These are phyloP conservation scores for Tylopilus intermedius DNA, from an alignment of 768 basidiomycete genomes.

Conservation along the genomic window DNA sequence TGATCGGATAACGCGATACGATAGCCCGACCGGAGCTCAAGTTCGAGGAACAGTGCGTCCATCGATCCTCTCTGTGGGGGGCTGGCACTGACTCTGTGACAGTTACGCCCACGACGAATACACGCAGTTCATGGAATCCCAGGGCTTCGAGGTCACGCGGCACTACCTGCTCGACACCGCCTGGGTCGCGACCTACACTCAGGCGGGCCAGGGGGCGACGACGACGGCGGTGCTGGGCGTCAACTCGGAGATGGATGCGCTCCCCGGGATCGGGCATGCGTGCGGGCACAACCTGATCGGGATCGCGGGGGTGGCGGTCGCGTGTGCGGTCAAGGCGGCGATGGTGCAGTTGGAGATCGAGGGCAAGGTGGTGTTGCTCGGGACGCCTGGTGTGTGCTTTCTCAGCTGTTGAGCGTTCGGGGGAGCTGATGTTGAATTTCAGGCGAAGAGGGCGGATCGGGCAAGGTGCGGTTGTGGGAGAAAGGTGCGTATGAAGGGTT, in stretches of 20 bases:
- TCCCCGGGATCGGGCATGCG: conserved; percentile 57
- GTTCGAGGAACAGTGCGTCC: conserved; percentile 59
- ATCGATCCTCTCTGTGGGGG: too few species aligned
- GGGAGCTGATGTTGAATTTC: not conserved
- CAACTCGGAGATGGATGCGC: conserved; percentile 76
- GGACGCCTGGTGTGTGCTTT: conserved; percentile 63
- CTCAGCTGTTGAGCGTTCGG: not conserved
- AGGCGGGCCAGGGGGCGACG: conserved; percentile 14
- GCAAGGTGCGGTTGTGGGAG: conserved; percentile 64
- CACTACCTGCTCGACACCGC: conserved; percentile 67
- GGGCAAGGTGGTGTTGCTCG: conserved; percentile 65
- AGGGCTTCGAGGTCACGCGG: conserved; percentile 59
- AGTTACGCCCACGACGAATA: conserved; percentile 63
- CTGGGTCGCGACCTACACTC: conserved; percentile 63
- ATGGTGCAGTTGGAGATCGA: conserved; percentile 56
- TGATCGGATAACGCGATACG: not conserved
- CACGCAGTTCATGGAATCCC: conserved; percentile 59
- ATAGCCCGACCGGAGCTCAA: conserved; percentile 66
- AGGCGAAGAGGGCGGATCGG: conserved; percentile 58
- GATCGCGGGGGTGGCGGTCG: conserved; percentile 66
- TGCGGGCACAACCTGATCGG: conserved; percentile 84
- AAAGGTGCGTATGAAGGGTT: conserved; percentile 70
- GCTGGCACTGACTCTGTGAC: not conserved
- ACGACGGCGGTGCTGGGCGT: conserved; percentile 43
- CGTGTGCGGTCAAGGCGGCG: conserved; percentile 59